A percentile compares a stretch with the other conserved stretches of the same genome.
phyloP scores from a whole-genome alignment of 1,284 basidiomycete species.

The Ustilago shanxiensis region DNA sequence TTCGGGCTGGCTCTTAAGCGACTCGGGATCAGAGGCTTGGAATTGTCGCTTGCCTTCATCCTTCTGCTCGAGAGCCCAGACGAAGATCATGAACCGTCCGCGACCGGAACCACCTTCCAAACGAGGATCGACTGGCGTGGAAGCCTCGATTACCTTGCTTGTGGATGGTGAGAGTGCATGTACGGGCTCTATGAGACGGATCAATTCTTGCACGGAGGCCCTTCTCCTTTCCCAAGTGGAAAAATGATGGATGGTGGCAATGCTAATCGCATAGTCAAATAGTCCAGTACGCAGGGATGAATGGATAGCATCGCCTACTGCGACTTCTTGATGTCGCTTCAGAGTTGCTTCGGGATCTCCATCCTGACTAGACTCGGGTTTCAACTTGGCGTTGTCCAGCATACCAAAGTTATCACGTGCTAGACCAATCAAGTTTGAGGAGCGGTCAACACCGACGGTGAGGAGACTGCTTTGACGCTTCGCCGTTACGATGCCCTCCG shows the following conservation, averaged over 20 bases:
- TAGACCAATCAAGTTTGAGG: slow-evolving; percentile 74
- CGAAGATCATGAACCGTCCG: slow-evolving; percentile 89
- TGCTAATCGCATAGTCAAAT: slow-evolving; percentile 67
- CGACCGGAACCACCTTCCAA: slow-evolving; percentile 67
- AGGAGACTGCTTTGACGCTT: slow-evolving; percentile 38
- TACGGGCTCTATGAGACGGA: slow-evolving; percentile 52
- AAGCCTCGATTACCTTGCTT: not conserved
- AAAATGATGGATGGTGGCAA: slow-evolving; percentile 69
- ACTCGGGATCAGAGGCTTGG: slow-evolving; percentile 30
- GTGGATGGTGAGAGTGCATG: not conserved
- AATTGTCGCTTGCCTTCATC: slow-evolving; percentile 63
- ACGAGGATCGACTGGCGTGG: slow-evolving; percentile 15
- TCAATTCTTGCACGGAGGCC: slow-evolving; percentile 60
- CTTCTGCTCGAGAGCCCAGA: slow-evolving; percentile 98
- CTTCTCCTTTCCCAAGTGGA: slow-evolving; percentile 59
- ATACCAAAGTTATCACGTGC: slow-evolving; percentile 56
- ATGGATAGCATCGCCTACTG: slow-evolving; percentile 65
- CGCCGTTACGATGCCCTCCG: not conserved
- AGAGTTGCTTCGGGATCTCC: not conserved
- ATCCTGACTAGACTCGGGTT: not conserved
- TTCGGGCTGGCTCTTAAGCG: slow-evolving; percentile 20
- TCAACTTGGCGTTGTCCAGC: slow-evolving; percentile 1
- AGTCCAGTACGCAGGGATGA: slow-evolving; percentile 48
- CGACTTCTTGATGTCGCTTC: slow-evolving; percentile 56
- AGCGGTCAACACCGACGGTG: slow-evolving; percentile 76